phyloP scores from a whole-genome alignment of 2,329 filamentous ascomycete genomes.

The Aspergillus pseudoglaucus region DNA sequence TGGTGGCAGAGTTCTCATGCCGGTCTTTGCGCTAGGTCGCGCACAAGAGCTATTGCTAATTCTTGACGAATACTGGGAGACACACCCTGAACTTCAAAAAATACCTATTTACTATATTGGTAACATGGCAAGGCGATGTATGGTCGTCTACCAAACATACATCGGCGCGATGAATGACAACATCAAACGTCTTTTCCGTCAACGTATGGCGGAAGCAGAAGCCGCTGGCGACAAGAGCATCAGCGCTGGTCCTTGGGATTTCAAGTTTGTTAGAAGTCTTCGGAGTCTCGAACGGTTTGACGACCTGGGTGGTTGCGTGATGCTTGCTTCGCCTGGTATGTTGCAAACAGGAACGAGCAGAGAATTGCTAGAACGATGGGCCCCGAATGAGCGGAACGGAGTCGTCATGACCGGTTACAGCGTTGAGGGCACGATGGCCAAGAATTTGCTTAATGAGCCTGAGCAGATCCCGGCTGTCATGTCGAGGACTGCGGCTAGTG shows the following conservation, averaged over 20 bases:
- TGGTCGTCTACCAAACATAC: slow-evolving; percentile 98
- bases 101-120: slow-evolving; percentile 96
- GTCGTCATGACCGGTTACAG: slow-evolving; percentile 98
- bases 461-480: slow-evolving; percentile 93
- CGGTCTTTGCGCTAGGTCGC: slow-evolving; percentile 87
- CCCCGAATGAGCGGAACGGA: slow-evolving; percentile 93
- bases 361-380: slow-evolving; percentile 90
- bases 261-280: slow-evolving; percentile 84
- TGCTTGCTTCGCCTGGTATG: slow-evolving; percentile 98
- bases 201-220: slow-evolving; percentile 86
- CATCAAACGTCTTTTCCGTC: slow-evolving; percentile 90
- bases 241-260: slow-evolving; percentile 78
- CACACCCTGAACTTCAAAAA: slow-evolving; percentile 80
- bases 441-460: slow-evolving; percentile 89
- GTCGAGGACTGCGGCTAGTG: slow-evolving; percentile 54
- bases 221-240: slow-evolving; percentile 70
- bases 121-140: slow-evolving; percentile 90
- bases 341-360: slow-evolving; percentile 91
- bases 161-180: slow-evolving; percentile 99
- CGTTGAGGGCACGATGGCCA: slow-evolving; percentile 97
- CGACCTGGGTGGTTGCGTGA: slow-evolving; percentile 89
- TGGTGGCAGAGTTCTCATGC: slow-evolving; percentile 86
- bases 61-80: slow-evolving; percentile 92
- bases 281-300: slow-evolving; percentile 94
- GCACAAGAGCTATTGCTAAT: slow-evolving; percentile 93